Base-by-base conservation (phyloP, 148 eudicot genomes). In the Cornus kousa region DNA sequence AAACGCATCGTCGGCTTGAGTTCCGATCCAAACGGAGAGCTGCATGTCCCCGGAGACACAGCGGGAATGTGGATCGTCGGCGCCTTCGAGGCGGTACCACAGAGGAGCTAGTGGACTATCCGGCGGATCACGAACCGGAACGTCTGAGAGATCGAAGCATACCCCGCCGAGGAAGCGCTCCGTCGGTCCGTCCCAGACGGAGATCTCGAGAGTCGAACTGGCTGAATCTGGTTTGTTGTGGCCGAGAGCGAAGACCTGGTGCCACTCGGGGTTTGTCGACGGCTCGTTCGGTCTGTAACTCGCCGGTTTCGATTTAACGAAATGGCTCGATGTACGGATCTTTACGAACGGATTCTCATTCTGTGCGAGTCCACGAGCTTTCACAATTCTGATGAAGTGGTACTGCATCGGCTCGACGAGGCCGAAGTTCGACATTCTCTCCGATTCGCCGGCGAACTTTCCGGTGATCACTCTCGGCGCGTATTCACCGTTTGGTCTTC, bases 91-190 rank as follows among this genome's bases (percentile, higher is more conserved):
- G 16, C 88, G 97, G 82, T 93, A 93, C 99, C 99, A 96, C 71
- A 91, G 99, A 19, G 99, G 95, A 3, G 99, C 99, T 0, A 93
- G 85, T 8, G 99, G 97, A 77, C 99, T 96, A 66, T 96, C 99
- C 7, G 99, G 98, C 20, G 98, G 97, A 78, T 93, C 99, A 0
- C 99, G 88, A 11, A 92, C 87, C 1, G 97, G 99, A 1, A 94
- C 98, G 55, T 96, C 99, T 53, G 99, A 92, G 17, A 96, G 89
- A 48, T 96, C 98, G 83, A 96, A 93, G 70, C 99, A 96, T 0
- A 92, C 97, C 16, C 99, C 99, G 72, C 99, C 99, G 72, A 93
- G 81, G 73, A 96, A 96, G 2, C 80, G 80, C 65, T 91, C 98
- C 39, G 91, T 78, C 40, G 88, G 72, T n/a, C 87, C 67, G 33